A percentile compares a stretch with the other conserved stretches of the same genome.
phyloP scores from a whole-genome alignment of 768 basidiomycete species.

The Rhodosporidiobolus odoratus region DNA sequence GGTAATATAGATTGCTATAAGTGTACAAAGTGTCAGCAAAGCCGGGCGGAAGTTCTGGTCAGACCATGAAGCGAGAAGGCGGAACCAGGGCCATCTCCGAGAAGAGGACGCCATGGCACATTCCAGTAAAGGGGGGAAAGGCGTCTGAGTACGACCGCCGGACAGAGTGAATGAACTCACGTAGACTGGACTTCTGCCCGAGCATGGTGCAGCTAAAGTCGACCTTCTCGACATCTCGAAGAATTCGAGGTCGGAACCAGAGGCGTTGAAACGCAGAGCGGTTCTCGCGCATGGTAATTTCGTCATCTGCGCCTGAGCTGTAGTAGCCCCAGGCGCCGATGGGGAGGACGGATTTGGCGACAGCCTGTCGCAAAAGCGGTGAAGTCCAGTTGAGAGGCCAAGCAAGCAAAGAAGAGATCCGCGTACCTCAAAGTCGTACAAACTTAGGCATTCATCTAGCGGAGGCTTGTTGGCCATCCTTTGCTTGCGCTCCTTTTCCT shows the following conservation, averaged over 20 bases:
- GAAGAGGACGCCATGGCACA: too few species aligned
- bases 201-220: constrained; percentile 63
- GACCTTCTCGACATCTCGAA: constrained; percentile 78
- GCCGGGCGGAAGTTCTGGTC: background rate
- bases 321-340: constrained; percentile 75
- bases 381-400: background rate
- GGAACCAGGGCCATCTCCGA: background rate
- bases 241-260: constrained; percentile 78
- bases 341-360: constrained; percentile 63
- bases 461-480: constrained; percentile 65
- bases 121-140: too few species aligned
- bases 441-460: constrained; percentile 62
- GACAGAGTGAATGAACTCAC: too few species aligned
- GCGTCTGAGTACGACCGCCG: too few species aligned
- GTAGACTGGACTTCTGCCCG: constrained; percentile 57
- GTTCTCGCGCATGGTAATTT: constrained; percentile 40
- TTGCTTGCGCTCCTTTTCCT: constrained; percentile 64
- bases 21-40: constrained; percentile 43
- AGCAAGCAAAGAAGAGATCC: background rate
- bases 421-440: constrained; percentile 74
- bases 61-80: background rate
- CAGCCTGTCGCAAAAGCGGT: constrained; percentile 51
- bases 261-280: constrained; percentile 85
- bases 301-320: constrained; percentile 63
- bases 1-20: constrained; percentile 61